Evolutionary conservation across 306 rosid genomes (phyloP).

Genomic region (Gastrolobium villosum): DNA sequence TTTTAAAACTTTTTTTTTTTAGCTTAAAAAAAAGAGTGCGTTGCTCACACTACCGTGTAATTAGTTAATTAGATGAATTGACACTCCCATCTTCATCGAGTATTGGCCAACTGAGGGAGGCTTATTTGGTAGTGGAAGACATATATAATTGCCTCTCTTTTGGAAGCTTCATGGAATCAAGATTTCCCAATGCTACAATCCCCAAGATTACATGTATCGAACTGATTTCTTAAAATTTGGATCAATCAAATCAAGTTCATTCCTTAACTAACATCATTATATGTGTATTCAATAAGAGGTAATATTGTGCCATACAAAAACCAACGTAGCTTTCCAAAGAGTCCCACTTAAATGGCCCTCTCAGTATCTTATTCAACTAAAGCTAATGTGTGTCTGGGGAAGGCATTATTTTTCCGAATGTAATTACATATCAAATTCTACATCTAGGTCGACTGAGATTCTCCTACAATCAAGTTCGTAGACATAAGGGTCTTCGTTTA

Average conservation of each 20-base stretch:
- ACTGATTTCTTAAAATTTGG: too few species aligned
- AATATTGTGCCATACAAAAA: not conserved
- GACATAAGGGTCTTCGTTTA: not conserved
- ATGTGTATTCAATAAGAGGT: not conserved
- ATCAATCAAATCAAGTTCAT: not conserved
- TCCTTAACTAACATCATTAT: not conserved
- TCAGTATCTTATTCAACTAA: not conserved
- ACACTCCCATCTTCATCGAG: not conserved
- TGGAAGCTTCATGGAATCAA: constrained; percentile 24
- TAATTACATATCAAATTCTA: not conserved
- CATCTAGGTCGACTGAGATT: not conserved
- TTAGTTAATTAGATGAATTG: constrained; percentile 18
- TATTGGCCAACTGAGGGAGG: constrained; percentile 52
- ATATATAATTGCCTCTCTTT: constrained; percentile 19
- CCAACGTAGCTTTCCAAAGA: not conserved
- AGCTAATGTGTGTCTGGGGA: not conserved
- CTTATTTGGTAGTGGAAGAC: constrained; percentile 37
- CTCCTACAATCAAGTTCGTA: not conserved
- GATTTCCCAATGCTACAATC: too few species aligned
- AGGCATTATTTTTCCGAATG: not conserved
- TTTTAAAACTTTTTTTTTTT: too few species aligned
- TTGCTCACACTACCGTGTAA: not conserved
- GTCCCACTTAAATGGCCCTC: not conserved
- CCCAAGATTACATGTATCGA: too few species aligned
- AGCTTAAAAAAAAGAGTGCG: not conserved